These are phyloP conservation scores for Vigna unguiculata DNA, from an alignment of 306 rosid genomes.

Conservation along the genomic window DNA sequence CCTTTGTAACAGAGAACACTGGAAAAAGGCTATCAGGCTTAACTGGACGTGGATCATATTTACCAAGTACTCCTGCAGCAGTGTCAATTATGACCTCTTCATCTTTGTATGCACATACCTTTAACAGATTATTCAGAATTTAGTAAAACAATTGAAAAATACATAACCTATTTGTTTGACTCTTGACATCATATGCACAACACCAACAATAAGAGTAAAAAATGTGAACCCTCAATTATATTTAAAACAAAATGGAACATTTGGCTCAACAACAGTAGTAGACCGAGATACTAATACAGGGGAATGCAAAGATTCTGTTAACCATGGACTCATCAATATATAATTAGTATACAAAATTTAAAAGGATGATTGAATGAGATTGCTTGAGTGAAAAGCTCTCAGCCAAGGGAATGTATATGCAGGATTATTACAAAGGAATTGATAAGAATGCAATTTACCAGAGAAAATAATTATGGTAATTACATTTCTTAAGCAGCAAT, in stretches of 20 bases:
- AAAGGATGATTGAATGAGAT: not conserved
- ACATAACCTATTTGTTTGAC: constrained; percentile 26
- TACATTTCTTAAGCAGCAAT: not conserved
- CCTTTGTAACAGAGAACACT: constrained; percentile 94
- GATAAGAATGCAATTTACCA: not conserved
- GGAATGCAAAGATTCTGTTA: not conserved
- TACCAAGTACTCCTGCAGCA: constrained; percentile 98
- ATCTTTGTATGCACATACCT: constrained; percentile 99
- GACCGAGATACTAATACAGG: not conserved
- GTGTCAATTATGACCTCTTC: constrained; percentile 95
- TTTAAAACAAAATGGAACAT: constrained; percentile 15
- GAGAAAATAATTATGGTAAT: not conserved
- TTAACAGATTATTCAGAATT: constrained; percentile 43
- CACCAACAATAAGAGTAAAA: constrained; percentile 15
- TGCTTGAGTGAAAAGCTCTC: not conserved
- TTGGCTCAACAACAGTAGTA: constrained; percentile 8
- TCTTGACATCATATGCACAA: not conserved
- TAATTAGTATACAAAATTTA: not conserved
- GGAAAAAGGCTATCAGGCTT: constrained; percentile 95
- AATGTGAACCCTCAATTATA: constrained; percentile 24
- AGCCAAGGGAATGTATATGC: not conserved
- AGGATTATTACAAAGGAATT: not conserved
- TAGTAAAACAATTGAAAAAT: constrained; percentile 21
- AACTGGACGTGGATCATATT: constrained; percentile 99
- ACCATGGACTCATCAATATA: not conserved